Evolutionary conservation across 352 stramenopile genomes (phyloP).

Genomic region (Phytopythium sindhum): DNA sequence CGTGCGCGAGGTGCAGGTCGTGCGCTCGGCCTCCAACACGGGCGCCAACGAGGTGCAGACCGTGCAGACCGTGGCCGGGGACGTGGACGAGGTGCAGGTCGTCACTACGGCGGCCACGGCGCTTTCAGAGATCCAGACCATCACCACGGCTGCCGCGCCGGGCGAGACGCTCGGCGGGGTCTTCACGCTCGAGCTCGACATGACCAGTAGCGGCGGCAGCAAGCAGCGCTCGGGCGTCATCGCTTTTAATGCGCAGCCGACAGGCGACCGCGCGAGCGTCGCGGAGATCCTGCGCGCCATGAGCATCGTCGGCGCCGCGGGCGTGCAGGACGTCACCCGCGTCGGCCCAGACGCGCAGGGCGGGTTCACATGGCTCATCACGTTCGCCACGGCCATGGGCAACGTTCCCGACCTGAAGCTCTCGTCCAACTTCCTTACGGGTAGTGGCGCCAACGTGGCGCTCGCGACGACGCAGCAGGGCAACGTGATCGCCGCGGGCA

Average conservation of each 20-base stretch:
- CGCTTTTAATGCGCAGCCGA: slow-evolving; percentile 66
- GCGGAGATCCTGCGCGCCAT: slow-evolving; percentile 78
- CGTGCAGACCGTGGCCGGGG: slow-evolving; percentile 78
- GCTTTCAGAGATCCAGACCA: slow-evolving; percentile 69
- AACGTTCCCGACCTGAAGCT: slow-evolving; percentile 61
- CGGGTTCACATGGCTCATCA: slow-evolving; percentile 92
- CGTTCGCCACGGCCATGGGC: slow-evolving; percentile 67
- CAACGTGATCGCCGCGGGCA: slow-evolving; percentile 75
- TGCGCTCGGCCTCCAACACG: slow-evolving; percentile 76
- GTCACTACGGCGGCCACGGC: slow-evolving; percentile 72
- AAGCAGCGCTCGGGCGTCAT: slow-evolving; percentile 92
- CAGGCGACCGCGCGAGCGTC: slow-evolving; percentile 45
- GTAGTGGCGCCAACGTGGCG: slow-evolving; percentile 63
- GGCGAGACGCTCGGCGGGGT: slow-evolving; percentile 83
- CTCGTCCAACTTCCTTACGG: slow-evolving; percentile 63
- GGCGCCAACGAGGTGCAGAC: slow-evolving; percentile 93
- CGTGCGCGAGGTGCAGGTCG: slow-evolving; percentile 85
- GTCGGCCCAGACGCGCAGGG: slow-evolving; percentile 69
- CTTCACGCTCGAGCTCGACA: slow-evolving; percentile 92
- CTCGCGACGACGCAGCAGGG: slow-evolving; percentile 54
- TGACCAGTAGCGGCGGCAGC: slow-evolving; percentile 76
- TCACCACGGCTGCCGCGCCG: slow-evolving; percentile 82
- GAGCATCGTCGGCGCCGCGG: slow-evolving; percentile 59
- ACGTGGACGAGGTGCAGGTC: slow-evolving; percentile 89
- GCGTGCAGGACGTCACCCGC: slow-evolving; percentile 59